phyloP scores from a whole-genome alignment of 2,329 filamentous ascomycete genomes.

The Rhinocladiella mackenziei region DNA sequence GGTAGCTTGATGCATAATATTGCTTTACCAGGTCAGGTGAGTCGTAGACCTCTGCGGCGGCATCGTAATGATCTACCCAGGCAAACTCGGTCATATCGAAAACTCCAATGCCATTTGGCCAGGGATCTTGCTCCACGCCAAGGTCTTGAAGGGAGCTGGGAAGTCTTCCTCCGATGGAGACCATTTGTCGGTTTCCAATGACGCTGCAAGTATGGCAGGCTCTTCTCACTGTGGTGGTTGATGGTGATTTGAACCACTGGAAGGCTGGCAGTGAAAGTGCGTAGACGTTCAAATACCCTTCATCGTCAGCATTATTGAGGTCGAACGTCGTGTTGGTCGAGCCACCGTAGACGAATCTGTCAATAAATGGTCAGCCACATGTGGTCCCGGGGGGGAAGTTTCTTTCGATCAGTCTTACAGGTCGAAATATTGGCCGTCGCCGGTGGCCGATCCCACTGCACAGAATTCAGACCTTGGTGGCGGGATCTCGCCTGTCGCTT shows the following conservation, averaged over 20 bases:
- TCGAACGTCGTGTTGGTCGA: constrained; percentile 13
- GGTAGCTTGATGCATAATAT: constrained; percentile 33
- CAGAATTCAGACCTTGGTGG: constrained; percentile 19
- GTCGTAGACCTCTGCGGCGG: constrained; percentile 36
- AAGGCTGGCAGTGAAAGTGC: constrained; percentile 23
- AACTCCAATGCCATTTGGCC: constrained; percentile 39
- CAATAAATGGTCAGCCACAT: neutral
- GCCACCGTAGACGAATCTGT: constrained; percentile 23
- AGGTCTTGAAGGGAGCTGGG: constrained; percentile 11
- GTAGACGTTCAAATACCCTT: constrained; percentile 24
- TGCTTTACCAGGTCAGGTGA: constrained; percentile 30
- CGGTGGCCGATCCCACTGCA: constrained; percentile 57
- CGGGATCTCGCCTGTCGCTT: constrained; percentile 24
- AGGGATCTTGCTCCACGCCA: constrained; percentile 32
- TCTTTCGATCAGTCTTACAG: constrained; percentile 46
- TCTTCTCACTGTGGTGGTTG: constrained; percentile 24
- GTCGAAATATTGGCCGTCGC: constrained; percentile 60
- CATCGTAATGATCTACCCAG: constrained; percentile 38
- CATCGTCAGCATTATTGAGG: constrained; percentile 8
- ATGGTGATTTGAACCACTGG: constrained; percentile 24
- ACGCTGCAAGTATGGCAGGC: constrained; percentile 33
- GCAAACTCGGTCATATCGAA: constrained; percentile 40
- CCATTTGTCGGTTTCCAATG: constrained; percentile 40
- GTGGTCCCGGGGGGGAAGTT: no score
- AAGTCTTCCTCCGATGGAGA: constrained; percentile 37